These are phyloP conservation scores for Penicillium odoratum DNA, from an alignment of 495 filamentous ascomycete genomes.

Conservation along the genomic window DNA sequence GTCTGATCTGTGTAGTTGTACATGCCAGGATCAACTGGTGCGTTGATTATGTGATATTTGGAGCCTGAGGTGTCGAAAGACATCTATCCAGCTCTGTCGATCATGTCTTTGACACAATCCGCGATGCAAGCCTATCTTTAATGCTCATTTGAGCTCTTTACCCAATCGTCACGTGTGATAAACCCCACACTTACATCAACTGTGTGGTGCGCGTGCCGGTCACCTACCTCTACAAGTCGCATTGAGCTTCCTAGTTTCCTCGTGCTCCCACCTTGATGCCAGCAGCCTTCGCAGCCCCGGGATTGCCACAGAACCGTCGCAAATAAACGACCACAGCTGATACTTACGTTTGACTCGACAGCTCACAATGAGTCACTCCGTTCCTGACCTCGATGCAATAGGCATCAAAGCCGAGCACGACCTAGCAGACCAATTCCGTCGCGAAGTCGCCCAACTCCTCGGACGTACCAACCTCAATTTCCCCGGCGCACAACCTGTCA, in stretches of 20 bases:
- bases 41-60: constrained; percentile 5
- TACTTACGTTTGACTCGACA: too few relatives aligned
- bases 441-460: constrained; percentile 75
- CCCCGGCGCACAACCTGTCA: constrained; percentile 93
- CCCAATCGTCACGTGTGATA: background rate
- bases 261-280: background rate
- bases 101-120: constrained; percentile 16
- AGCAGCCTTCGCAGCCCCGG: background rate
- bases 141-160: constrained; percentile 9
- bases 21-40: background rate
- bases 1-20: background rate
- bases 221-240: background rate
- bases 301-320: background rate
- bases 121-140: constrained; percentile 7
- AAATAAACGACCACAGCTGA: background rate
- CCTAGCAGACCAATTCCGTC: constrained; percentile 60
- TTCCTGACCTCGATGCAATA: constrained; percentile 47
- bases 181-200: background rate
- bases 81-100: constrained; percentile 13
- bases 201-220: background rate
- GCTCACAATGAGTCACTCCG: constrained; percentile 44
- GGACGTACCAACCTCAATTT: constrained; percentile 65
- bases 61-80: constrained; percentile 1
- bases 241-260: constrained; percentile 5
- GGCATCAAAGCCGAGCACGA: constrained; percentile 64